A percentile compares a stretch with the other conserved stretches of the same genome.
These are phyloP conservation scores for Wickerhamomyces pijperi DNA, from an alignment of 805 yeast species.

Conservation along the genomic window DNA sequence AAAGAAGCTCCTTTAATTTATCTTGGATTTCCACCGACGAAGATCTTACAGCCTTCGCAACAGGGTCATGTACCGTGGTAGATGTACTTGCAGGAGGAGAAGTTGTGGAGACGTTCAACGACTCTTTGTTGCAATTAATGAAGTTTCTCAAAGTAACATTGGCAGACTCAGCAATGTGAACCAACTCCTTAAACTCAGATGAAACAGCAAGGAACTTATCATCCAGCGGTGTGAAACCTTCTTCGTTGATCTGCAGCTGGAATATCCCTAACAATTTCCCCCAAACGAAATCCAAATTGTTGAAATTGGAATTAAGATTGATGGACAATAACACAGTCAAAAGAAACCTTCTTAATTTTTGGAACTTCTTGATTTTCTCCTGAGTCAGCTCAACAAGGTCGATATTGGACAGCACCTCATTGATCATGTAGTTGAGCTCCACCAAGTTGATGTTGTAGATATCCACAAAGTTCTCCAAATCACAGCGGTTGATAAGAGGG, in stretches of 20 bases:
- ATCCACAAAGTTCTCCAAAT: constrained; percentile 30
- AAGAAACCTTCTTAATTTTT: constrained; percentile 28
- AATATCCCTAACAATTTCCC: constrained; percentile 3
- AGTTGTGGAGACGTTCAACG: too few species aligned
- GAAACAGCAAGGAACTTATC: not conserved
- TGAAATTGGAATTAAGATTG: constrained; percentile 5
- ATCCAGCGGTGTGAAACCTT: not conserved
- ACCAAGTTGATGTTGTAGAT: constrained; percentile 27
- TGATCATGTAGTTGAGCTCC: constrained; percentile 18
- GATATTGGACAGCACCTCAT: not conserved
- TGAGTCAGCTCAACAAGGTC: constrained; percentile 16
- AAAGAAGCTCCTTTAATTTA: not conserved
- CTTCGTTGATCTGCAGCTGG: not conserved
- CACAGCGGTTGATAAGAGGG: constrained; percentile 20
- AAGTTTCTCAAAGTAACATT: not conserved
- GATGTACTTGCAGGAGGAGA: not conserved
- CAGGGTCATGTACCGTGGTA: not conserved
- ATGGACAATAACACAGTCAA: constrained; percentile 30
- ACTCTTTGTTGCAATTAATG: too few species aligned
- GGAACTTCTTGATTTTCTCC: constrained; percentile 23
- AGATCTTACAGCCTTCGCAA: not conserved
- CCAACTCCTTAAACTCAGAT: not conserved
- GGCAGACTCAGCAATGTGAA: not conserved
- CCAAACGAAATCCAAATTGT: not conserved
- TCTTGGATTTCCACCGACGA: not conserved